phyloP scores from a whole-genome alignment of 768 basidiomycete species.

The Sarcodon sp. region DNA sequence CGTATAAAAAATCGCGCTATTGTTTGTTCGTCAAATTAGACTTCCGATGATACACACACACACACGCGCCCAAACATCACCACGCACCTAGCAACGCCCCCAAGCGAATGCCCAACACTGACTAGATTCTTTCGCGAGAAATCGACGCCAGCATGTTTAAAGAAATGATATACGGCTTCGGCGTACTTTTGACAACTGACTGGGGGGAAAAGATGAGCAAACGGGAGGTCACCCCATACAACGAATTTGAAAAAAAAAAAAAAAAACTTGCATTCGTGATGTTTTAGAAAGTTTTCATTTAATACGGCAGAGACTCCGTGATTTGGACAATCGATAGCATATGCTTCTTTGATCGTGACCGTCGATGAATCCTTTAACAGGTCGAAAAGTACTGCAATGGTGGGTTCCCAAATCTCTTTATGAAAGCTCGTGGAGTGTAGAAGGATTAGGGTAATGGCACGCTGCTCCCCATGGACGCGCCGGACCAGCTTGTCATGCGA shows the following conservation, averaged over 20 bases:
- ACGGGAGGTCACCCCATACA: background rate
- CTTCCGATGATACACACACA: conserved; percentile 1
- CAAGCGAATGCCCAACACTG: conserved; percentile 59
- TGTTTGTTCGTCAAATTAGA: background rate
- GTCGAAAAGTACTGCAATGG: conserved; percentile 33
- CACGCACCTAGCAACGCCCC: conserved; percentile 50
- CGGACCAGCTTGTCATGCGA: background rate
- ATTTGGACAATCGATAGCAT: conserved; percentile 63
- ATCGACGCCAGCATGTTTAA: conserved; percentile 30
- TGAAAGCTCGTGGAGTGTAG: conserved; percentile 64
- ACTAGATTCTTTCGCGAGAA: conserved; percentile 39
- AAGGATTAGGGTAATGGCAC: conserved; percentile 37
- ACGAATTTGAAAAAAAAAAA: conserved; percentile 8
- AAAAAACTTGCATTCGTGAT: conserved; percentile 33
- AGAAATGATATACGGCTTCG: conserved; percentile 41
- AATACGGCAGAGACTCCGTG: conserved; percentile 48
- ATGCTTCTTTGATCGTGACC: conserved; percentile 40
- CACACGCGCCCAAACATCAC: too few species aligned
- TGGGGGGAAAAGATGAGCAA: conserved; percentile 12
- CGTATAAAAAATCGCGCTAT: conserved; percentile 40
- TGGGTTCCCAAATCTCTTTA: conserved; percentile 65
- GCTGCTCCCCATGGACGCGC: background rate
- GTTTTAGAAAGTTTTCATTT: conserved; percentile 34
- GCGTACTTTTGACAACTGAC: conserved; percentile 59
- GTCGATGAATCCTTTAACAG: conserved; percentile 9